Percentiles rank a stretch among this genome's conserved stretches.
Evolutionary conservation across 345 rosid species (phyloP).

Genomic region (Crucihimalaya himalaica): DNA sequence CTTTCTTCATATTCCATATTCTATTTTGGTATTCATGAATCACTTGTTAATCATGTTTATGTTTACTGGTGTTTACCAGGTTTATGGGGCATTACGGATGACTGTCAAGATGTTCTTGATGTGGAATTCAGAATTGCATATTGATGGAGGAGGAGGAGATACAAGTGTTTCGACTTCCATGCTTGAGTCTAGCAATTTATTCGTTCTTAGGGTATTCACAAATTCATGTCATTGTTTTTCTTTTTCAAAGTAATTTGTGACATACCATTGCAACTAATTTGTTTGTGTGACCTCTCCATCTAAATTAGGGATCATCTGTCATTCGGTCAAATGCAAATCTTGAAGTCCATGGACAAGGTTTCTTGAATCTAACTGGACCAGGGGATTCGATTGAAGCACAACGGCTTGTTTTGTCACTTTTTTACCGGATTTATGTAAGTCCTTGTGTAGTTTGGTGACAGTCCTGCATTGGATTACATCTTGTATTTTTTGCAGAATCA

Average conservation of each 20-base stretch:
- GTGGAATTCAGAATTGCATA: slow-evolving; percentile 96
- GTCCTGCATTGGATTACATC: slow-evolving; percentile 21
- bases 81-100: slow-evolving; percentile 98
- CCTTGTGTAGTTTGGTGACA: slow-evolving; percentile 20
- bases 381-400: slow-evolving; percentile 95
- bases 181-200: slow-evolving; percentile 93
- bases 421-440: slow-evolving; percentile 91
- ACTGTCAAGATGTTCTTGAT: slow-evolving; percentile 95
- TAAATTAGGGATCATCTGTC: slow-evolving; percentile 80
- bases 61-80: slow-evolving; percentile 48
- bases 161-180: slow-evolving; percentile 72
- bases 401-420: slow-evolving; percentile 86
- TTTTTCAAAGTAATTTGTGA: slow-evolving; percentile 23
- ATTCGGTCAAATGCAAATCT: slow-evolving; percentile 95
- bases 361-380: slow-evolving; percentile 86
- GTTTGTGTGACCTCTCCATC: slow-evolving; percentile 11
- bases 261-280: slow-evolving; percentile 9
- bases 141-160: slow-evolving; percentile 88
- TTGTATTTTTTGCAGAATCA: slow-evolving; percentile 7
- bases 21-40: slow-evolving; percentile 3
- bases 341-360: slow-evolving; percentile 97
- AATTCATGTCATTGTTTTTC: slow-evolving; percentile 24
- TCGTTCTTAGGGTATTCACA: slow-evolving; percentile 81
- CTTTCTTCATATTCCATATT: background rate
- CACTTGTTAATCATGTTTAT: slow-evolving; percentile 14